These are phyloP conservation scores for Talaromyces piceae DNA, from an alignment of 2,329 filamentous ascomycete species.

Conservation along the genomic window DNA sequence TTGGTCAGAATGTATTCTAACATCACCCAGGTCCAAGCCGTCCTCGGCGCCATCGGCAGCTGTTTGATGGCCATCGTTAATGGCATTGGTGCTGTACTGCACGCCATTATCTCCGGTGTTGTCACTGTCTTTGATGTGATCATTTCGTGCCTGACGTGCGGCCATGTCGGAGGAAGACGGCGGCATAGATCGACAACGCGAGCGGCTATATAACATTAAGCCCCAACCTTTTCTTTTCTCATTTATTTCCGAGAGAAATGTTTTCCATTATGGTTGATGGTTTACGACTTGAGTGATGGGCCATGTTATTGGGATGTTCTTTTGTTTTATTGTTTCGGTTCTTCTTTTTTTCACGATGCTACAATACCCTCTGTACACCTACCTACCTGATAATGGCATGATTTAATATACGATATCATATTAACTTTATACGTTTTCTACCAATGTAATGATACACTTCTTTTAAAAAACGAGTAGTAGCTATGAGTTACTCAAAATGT, in stretches of 20 bases:
- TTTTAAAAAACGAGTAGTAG: no score
- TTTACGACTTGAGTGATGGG: no score
- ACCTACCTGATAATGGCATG: no score
- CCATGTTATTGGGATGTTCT: no score
- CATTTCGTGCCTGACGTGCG: conserved; percentile 55
- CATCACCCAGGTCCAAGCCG: conserved; percentile 49
- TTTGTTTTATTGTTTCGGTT: no score
- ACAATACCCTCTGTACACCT: no score
- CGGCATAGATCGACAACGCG: not conserved
- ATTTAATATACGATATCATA: not conserved
- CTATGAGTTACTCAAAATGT: conserved; percentile 33
- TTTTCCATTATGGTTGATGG: no score
- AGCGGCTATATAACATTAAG: conserved; percentile 2
- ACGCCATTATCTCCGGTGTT: conserved; percentile 60
- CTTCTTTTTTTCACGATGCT: no score
- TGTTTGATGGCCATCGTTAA: conserved; percentile 62
- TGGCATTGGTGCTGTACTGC: conserved; percentile 57
- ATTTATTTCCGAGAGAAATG: not conserved
- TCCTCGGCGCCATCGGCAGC: conserved; percentile 57
- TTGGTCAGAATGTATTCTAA: no score
- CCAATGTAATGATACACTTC: no score
- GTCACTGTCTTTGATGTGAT: conserved; percentile 59
- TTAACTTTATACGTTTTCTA: no score
- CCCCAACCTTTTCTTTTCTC: no score
- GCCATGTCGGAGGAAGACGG: conserved; percentile 17